phyloP scores from a whole-genome alignment of 1,284 basidiomycete genomes.

The Moniliophthora roreri region DNA sequence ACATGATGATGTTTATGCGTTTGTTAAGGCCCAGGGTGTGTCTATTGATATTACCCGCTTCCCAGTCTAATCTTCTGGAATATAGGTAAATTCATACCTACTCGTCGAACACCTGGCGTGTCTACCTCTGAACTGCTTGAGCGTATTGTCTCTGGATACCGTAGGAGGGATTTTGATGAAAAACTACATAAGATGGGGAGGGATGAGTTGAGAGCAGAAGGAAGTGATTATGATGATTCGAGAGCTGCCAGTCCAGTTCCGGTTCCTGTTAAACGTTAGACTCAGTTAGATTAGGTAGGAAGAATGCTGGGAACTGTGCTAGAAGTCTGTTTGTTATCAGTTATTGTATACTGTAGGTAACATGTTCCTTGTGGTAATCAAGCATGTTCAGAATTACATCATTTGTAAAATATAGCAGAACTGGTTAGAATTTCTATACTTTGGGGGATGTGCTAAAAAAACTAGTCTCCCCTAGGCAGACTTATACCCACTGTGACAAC shows the following conservation, averaged over 20 bases:
- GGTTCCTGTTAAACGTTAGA: too few relatives aligned
- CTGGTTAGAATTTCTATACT: too few relatives aligned
- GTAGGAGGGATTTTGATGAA: slow-evolving; percentile 82
- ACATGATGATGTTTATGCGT: slow-evolving; percentile 85
- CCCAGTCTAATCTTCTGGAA: neutral
- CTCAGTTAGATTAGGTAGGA: too few relatives aligned
- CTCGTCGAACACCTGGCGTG: slow-evolving; percentile 90
- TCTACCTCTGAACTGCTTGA: slow-evolving; percentile 93
- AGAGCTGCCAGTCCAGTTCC: slow-evolving; percentile 1
- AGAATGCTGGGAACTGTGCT: too few relatives aligned
- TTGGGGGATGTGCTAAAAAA: too few relatives aligned
- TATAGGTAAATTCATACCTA: slow-evolving; percentile 92
- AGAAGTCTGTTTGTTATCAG: too few relatives aligned
- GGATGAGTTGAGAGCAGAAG: slow-evolving; percentile 64
- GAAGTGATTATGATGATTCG: slow-evolving; percentile 44
- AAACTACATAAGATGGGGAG: slow-evolving; percentile 89
- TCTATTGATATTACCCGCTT: slow-evolving; percentile 7
- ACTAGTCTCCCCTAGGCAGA: too few relatives aligned
- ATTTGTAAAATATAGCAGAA: too few relatives aligned
- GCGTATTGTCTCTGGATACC: slow-evolving; percentile 83
- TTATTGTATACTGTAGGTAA: too few relatives aligned
- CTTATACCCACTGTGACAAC: too few relatives aligned
- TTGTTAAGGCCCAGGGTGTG: slow-evolving; percentile 78
- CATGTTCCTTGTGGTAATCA: too few relatives aligned
- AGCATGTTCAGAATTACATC: too few relatives aligned